Evolutionary conservation across 1,284 basidiomycete genomes (phyloP), one percentile per base, ranked within the genome.

Genomic region (Irpex rosettiformis): DNA sequence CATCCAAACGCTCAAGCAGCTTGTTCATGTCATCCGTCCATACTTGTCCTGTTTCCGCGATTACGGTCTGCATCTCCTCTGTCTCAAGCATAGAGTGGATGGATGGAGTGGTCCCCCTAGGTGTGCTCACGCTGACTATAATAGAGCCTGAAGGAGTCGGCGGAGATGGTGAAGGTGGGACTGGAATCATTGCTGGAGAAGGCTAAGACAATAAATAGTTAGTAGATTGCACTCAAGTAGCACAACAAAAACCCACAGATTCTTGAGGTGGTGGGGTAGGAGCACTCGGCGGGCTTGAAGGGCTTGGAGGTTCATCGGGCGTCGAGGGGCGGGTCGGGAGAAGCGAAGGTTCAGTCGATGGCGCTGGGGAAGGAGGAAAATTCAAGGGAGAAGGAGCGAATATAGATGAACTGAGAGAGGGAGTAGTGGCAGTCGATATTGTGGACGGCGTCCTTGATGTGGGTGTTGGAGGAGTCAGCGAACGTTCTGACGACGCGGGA

Each of bases 1-100:
- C 78, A 28, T 84, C 79, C n/a, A 93, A 70, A 59, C 86, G 82
- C 8, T 87, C 81, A 24, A 86, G 77, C 10, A 93, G 70, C 6
- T 81, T 76, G 62, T 86, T 84, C 24, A 93, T 77, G 64, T 91
- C 89, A n/a, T 81, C 77, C 3, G 79, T 81, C 53, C 88, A 69
- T 58, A 77, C 81, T 69, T 70, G 79, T 65, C 70, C 75, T 62
- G 68, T 67, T 69, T 54, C 52, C 10, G 21, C 3, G 77, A 78
- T 7, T 21, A 81, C 70, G 0, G 48, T 27, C 25, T 6, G 18
- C 7, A n/a, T 8, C 18, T 21, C 43, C 27, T 51, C 48, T 10
- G 87, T 88, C 49, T 78, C 73, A n/a, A 87, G 65, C 51, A 72
- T 76, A 1, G 81, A 80, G 55, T 76, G 78, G 22, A 84, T 80